Conservation (phyloP, 495 filamentous ascomycete genomes). For the Aspergillus bridgeri region DNA sequence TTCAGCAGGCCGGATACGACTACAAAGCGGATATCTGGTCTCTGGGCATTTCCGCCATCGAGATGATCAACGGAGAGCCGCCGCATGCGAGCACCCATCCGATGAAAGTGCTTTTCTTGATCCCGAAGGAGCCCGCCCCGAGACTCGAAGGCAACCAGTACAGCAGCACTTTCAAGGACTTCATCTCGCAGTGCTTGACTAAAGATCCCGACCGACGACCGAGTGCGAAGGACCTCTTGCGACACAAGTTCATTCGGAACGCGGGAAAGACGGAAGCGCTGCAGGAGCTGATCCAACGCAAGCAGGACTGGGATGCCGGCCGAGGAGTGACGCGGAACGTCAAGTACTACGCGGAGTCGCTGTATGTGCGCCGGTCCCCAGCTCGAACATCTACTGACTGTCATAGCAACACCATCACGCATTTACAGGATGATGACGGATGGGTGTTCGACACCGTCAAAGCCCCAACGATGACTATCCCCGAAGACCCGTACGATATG, state of each 20-base stretch:
- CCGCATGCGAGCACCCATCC: slow-evolving; percentile 88
- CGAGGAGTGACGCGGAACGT: slow-evolving; percentile 56
- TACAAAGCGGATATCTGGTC: slow-evolving; percentile 99
- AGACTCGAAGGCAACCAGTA: slow-evolving; percentile 79
- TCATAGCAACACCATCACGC: slow-evolving; percentile 55
- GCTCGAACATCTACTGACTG: slow-evolving; percentile 16
- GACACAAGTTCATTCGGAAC: slow-evolving; percentile 81
- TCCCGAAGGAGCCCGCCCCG: slow-evolving; percentile 87
- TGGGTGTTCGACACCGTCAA: slow-evolving; percentile 99
- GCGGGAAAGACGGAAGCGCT: slow-evolving; percentile 81
- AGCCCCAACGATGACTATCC: slow-evolving; percentile 49
- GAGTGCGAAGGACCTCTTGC: slow-evolving; percentile 82
- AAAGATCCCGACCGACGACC: slow-evolving; percentile 84
- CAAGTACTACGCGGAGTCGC: slow-evolving; percentile 88
- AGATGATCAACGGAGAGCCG: slow-evolving; percentile 88
- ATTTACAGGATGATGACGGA: slow-evolving; percentile 66
- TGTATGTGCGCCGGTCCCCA: slow-evolving; percentile 43
- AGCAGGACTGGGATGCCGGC: slow-evolving; percentile 72
- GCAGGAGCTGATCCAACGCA: slow-evolving; percentile 82
- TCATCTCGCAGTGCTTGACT: slow-evolving; percentile 81
- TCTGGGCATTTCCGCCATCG: slow-evolving; percentile 91
- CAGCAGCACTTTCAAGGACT: slow-evolving; percentile 90
- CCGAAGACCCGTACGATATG: slow-evolving; percentile 35
- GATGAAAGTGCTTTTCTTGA: slow-evolving; percentile 98
- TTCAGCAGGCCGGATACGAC: slow-evolving; percentile 94